phyloP scores from a whole-genome alignment of 2,329 filamentous ascomycete genomes.

The Xylariales sp. region DNA sequence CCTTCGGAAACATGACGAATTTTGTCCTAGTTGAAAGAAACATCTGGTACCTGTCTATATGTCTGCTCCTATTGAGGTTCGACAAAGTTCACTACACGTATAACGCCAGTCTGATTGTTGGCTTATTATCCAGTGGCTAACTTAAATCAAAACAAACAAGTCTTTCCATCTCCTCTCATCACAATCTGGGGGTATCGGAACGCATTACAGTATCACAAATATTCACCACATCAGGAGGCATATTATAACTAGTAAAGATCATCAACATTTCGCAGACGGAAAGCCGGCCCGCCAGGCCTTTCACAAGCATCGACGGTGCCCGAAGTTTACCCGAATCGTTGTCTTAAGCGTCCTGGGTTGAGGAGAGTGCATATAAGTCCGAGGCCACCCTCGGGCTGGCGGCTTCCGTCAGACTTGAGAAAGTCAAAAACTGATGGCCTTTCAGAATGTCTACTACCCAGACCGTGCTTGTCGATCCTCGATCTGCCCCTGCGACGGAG shows the following conservation, averaged over 20 bases:
- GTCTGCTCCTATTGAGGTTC: no score
- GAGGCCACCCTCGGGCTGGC: background rate
- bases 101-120: no score
- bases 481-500: background rate
- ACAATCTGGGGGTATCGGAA: no score
- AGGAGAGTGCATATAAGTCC: background rate
- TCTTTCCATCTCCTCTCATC: no score
- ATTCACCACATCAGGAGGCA: no score
- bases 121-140: no score
- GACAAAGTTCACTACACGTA: no score
- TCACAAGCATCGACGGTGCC: background rate
- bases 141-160: no score
- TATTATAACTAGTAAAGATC: background rate
- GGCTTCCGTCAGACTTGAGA: background rate
- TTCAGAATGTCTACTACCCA: slow-evolving; percentile 4
- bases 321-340: slow-evolving; percentile 5
- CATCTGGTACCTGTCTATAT: no score
- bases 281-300: slow-evolving; percentile 3
- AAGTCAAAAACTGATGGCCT: background rate
- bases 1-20: no score
- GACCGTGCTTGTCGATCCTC: slow-evolving; percentile 4
- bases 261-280: background rate
- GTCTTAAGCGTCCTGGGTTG: background rate
- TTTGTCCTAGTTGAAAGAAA: no score
- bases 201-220: no score